A percentile compares a stretch with the other conserved stretches of the same genome.
Evolutionary conservation across 2,329 filamentous ascomycete genomes (phyloP).

Genomic region (Blumeria hordei): DNA sequence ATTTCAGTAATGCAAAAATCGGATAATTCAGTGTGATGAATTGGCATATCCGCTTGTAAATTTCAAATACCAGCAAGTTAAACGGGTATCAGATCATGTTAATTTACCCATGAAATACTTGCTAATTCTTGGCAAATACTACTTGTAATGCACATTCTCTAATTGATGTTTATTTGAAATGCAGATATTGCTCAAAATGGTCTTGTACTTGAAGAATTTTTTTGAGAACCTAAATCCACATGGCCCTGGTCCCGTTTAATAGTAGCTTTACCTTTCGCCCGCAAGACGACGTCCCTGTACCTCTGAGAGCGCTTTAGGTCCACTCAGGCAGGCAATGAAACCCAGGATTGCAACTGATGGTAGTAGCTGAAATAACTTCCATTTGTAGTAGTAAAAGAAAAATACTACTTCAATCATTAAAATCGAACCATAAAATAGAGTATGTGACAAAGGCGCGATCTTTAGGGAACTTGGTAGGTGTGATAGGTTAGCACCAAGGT

Average conservation of each 20-base stretch:
- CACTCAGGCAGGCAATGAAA: constrained; percentile 56
- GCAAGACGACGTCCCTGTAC: constrained; percentile 72
- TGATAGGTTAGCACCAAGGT: constrained; percentile 59
- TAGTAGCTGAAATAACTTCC: constrained; percentile 78
- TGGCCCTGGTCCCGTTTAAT: too few species aligned
- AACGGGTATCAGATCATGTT: neutral
- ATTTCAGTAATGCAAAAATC: constrained; percentile 47
- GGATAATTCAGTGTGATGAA: constrained; percentile 16
- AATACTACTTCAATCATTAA: constrained; percentile 76
- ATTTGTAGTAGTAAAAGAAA: constrained; percentile 77
- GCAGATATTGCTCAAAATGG: too few species aligned
- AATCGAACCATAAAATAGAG: constrained; percentile 67
- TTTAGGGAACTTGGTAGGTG: constrained; percentile 55
- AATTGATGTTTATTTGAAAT: too few species aligned
- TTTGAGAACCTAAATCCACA: too few species aligned
- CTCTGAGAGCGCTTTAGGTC: constrained; percentile 73
- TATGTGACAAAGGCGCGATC: constrained; percentile 57
- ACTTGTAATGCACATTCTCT: too few species aligned
- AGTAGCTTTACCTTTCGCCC: constrained; percentile 17
- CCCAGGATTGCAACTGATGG: constrained; percentile 47
- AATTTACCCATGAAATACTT: too few species aligned
- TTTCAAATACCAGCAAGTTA: neutral
- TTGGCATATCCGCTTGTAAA: neutral
- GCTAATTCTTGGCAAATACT: too few species aligned
- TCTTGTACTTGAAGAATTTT: too few species aligned